phyloP scores from a whole-genome alignment of 352 stramenopile species.

The Phytophthora citrophthora region DNA sequence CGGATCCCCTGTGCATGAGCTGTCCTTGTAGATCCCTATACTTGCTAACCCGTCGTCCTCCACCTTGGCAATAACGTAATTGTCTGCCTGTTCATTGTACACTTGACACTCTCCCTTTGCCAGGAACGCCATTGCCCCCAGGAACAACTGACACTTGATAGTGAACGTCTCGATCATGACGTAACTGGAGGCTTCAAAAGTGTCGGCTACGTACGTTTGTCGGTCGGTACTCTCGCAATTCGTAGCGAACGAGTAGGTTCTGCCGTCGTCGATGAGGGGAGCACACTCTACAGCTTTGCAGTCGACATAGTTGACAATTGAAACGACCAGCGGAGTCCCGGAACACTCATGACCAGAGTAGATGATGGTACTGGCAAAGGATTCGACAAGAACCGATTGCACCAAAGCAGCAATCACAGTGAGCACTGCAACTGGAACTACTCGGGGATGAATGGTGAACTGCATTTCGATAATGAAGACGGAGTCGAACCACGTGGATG shows the following conservation, averaged over 20 bases:
- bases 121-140: slow-evolving; percentile 19
- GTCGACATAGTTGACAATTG: slow-evolving; percentile 9
- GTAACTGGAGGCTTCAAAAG: slow-evolving; percentile 18
- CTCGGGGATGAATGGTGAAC: not conserved
- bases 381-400: not conserved
- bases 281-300: slow-evolving; percentile 17
- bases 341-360: slow-evolving; percentile 24
- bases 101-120: slow-evolving; percentile 19
- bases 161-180: slow-evolving; percentile 30
- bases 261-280: slow-evolving; percentile 8
- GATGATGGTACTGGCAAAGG: slow-evolving; percentile 11
- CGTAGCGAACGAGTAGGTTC: slow-evolving; percentile 18
- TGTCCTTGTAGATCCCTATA: slow-evolving; percentile 22
- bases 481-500: slow-evolving; percentile 6
- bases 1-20: slow-evolving; percentile 13
- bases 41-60: slow-evolving; percentile 25
- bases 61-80: slow-evolving; percentile 16
- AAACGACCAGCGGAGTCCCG: slow-evolving; percentile 24
- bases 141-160: slow-evolving; percentile 9
- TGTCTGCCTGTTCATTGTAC: slow-evolving; percentile 14
- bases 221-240: slow-evolving; percentile 12
- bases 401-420: slow-evolving; percentile 20
- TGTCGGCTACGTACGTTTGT: slow-evolving; percentile 14
- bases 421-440: slow-evolving; percentile 1
- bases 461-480: slow-evolving; percentile 13